Percentiles rank a stretch among this genome's conserved stretches.
Conservation (phyloP, 2,329 filamentous ascomycete genomes). For the Didymella pinodella region DNA sequence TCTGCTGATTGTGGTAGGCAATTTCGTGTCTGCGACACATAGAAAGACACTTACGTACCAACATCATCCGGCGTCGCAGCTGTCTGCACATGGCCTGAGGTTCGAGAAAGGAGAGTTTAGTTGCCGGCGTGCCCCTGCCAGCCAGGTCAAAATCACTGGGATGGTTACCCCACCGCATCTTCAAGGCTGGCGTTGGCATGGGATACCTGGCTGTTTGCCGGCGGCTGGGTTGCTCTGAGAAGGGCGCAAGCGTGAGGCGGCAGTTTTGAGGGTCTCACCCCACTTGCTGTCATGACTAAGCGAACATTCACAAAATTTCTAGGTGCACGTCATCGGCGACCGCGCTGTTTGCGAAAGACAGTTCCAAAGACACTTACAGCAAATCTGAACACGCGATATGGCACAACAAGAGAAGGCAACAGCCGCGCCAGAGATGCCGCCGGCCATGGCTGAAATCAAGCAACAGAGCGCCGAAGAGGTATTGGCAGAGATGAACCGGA, state of each 20-base stretch:
- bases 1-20: background rate
- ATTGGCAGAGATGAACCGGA: constrained; percentile 70
- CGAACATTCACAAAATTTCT: constrained; percentile 31
- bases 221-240: constrained; percentile 4
- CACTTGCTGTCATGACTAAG: constrained; percentile 34
- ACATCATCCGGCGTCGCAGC: constrained; percentile 1
- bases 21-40: background rate
- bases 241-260: constrained; percentile 6
- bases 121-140: constrained; percentile 2
- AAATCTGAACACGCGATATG: constrained; percentile 24
- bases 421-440: constrained; percentile 57
- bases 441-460: constrained; percentile 64
- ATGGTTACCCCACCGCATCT: constrained; percentile 17
- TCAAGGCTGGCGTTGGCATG: constrained; percentile 10
- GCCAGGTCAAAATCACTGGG: background rate
- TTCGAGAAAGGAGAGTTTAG: constrained; percentile 3
- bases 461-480: constrained; percentile 67
- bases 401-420: constrained; percentile 25
- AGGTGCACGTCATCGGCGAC: constrained; percentile 7
- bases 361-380: background rate
- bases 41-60: constrained; percentile 1
- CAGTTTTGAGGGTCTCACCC: constrained; percentile 16
- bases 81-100: constrained; percentile 1
- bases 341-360: background rate
- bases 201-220: constrained; percentile 10